Base-by-base conservation (phyloP, 2,329 filamentous ascomycete genomes). In the Lasiodiplodia citricola region DNA sequence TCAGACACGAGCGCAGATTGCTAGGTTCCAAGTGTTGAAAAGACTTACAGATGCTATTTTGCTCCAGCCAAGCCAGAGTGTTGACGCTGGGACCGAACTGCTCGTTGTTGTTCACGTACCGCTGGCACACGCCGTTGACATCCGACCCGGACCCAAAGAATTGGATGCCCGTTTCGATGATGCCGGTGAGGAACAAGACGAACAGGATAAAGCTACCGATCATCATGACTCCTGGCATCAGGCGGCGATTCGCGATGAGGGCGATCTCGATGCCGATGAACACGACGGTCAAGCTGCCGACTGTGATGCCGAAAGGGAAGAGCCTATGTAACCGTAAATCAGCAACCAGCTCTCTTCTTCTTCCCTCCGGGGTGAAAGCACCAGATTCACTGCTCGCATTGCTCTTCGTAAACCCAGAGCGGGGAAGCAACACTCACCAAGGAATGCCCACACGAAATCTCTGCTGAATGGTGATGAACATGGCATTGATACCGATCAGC, bases 141-240 rank as follows among this genome's bases (percentile, higher is more conserved):
- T 88, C 87, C 50, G 83, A 84, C 10, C 80, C 79, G 3, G 83
- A 79, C 0, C 87, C 86, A 74, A 88, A 90, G 18, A 90, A 79
- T 74, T 90, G 88, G 67, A 90, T 83, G 5, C 85, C 83, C 0
- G 88, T 90, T 70, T 88, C 88, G 71, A 90, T 86, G n/a, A 89
- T 78, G 7, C 87, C 87, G 2, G 87, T 86, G 66, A 90, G 78
- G 83, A 85, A 90, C 23, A 90, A 80, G 2, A 88, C 87, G 71
- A 88, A 85, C 44, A 90, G 82, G 72, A 90, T 87, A 77, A 90
- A 90, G 68, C 84, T 85, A 65, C 86, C 83, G 28, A 90, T 79
- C 72, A 90, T 84, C 73, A 90, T 86, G 67, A 87, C 82, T 50
- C 85, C 85, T 0, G 88, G 88, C 4, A 90, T 81, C 3, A 90